Evolutionary conservation across 2,329 filamentous ascomycete species (phyloP).

Genomic region (Emericellopsis cladophorae): DNA sequence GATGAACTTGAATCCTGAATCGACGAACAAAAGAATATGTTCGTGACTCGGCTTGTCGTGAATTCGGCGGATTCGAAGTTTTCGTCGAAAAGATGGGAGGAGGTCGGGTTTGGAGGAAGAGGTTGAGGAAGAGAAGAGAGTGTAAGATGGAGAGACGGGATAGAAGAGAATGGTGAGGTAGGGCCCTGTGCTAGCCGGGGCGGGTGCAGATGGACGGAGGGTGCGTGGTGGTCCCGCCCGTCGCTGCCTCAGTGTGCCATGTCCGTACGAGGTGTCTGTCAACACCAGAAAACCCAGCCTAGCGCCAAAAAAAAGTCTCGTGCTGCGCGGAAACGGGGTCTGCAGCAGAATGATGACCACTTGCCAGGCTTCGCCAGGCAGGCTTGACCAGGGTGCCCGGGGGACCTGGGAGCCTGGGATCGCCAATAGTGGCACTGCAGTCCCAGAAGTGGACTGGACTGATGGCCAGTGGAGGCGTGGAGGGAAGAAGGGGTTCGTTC

Average conservation of each 20-base stretch:
- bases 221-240: too few relatives aligned
- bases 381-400: too few relatives aligned
- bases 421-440: too few relatives aligned
- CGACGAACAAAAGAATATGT: conserved; percentile 10
- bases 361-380: too few relatives aligned
- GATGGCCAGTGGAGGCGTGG: too few relatives aligned
- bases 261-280: too few relatives aligned
- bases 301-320: not conserved
- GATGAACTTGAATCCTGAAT: conserved; percentile 17
- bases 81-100: conserved; percentile 5
- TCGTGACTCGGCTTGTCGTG: conserved; percentile 20
- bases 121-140: conserved; percentile 7
- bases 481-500: too few relatives aligned
- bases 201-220: too few relatives aligned
- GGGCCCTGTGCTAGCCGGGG: not conserved
- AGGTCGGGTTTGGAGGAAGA: conserved; percentile 6
- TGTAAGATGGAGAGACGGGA: conserved; percentile 7
- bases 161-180: conserved; percentile 3
- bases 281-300: not conserved
- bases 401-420: too few relatives aligned
- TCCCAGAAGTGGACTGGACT: too few relatives aligned
- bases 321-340: conserved; percentile 3
- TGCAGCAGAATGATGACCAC: conserved; percentile 1
- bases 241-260: too few relatives aligned
- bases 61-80: conserved; percentile 20